These are phyloP conservation scores for Niebla homalea DNA, from an alignment of 495 filamentous ascomycete genomes.

Conservation along the genomic window DNA sequence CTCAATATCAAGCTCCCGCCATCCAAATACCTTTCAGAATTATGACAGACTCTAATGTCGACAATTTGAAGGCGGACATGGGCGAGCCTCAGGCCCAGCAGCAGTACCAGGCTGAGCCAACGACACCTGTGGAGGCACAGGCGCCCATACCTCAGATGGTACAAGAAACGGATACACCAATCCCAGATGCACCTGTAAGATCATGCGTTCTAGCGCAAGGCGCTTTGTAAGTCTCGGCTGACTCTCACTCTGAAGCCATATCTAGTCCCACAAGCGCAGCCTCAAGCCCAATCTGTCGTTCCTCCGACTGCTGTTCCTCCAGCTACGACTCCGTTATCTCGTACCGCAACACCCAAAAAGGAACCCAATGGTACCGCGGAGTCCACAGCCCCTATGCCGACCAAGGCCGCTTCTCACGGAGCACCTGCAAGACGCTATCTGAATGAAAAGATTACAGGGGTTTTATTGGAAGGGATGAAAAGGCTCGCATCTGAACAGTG, in stretches of 20 bases:
- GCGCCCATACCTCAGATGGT: too few species aligned
- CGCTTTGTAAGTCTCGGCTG: too few species aligned
- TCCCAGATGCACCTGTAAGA: not conserved
- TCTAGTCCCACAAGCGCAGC: constrained; percentile 8
- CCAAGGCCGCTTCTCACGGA: constrained; percentile 45
- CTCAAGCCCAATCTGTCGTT: constrained; percentile 2
- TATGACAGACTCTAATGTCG: too few species aligned
- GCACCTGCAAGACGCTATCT: constrained; percentile 79
- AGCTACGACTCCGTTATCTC: constrained; percentile 25
- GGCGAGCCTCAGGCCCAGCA: too few species aligned
- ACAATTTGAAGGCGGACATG: too few species aligned
- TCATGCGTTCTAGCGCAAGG: too few species aligned
- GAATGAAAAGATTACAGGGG: constrained; percentile 75
- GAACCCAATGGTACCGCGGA: constrained; percentile 32
- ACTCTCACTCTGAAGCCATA: constrained; percentile 11
- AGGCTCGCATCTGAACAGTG: constrained; percentile 69
- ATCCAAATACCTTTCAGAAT: too few species aligned
- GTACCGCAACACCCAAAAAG: constrained; percentile 33
- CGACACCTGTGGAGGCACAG: too few species aligned
- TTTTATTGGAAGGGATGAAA: constrained; percentile 88
- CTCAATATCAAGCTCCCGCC: too few species aligned
- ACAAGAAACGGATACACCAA: not conserved
- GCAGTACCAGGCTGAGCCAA: too few species aligned
- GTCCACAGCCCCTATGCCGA: constrained; percentile 17
- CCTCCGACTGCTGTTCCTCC: constrained; percentile 22